phyloP scores from a whole-genome alignment of 2,329 filamentous ascomycete genomes.

The Claviceps citrina region DNA sequence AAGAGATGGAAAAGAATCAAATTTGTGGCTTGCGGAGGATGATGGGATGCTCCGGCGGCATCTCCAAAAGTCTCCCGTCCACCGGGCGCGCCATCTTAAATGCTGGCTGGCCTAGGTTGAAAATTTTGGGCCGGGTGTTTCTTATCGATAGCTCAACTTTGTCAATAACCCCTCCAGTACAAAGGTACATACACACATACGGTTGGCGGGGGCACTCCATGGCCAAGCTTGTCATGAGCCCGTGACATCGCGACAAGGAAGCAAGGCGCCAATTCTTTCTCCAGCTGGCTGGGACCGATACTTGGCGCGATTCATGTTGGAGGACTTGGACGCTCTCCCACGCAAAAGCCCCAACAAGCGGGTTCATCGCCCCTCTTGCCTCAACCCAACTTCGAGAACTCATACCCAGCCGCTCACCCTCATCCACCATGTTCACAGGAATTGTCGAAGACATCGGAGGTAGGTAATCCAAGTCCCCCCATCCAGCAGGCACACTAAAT shows the following conservation, averaged over 20 bases:
- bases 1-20: not conserved
- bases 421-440: conserved; percentile 75
- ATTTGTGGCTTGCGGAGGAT: not conserved
- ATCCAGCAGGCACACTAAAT: conserved; percentile 4
- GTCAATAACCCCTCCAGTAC: not conserved
- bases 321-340: no score
- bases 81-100: not conserved
- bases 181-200: no score
- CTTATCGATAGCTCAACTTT: conserved; percentile 6
- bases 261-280: no score
- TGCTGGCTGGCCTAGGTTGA: not conserved
- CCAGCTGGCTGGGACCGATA: not conserved
- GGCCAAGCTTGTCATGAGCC: no score
- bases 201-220: conserved; percentile 1
- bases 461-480: conserved; percentile 29
- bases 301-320: no score
- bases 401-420: no score
- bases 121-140: conserved; percentile 3
- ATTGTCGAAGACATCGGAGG: conserved; percentile 87
- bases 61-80: not conserved
- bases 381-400: no score
- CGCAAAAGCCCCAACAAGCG: no score
- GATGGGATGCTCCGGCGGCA: not conserved
- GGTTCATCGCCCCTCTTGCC: no score
- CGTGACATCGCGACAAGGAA: no score